Evolutionary conservation across 2,329 filamentous ascomycete genomes (phyloP), one percentile per base, ranked within the genome.

Genomic region (Dothidotthia symphoricarpi): DNA sequence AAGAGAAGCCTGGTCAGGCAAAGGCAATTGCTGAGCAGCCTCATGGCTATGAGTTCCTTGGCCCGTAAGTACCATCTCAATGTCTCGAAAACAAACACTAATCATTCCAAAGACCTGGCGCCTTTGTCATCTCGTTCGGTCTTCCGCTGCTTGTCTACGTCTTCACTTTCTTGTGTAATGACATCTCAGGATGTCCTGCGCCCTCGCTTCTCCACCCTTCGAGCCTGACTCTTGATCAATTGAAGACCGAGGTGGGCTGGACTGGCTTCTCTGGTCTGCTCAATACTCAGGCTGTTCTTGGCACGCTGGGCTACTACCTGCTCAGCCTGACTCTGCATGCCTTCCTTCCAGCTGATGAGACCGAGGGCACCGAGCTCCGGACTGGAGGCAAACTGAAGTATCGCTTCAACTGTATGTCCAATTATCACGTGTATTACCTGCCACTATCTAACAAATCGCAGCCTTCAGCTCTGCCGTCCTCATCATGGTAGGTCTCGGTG

Each of bases 141-240:
- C 80, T 96, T 1, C 91, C 91, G 0, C 44, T 89, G 28, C 76
- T 90, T 49, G 79, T 88, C 54, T 95, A 93, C 69, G 64, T 82
- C 55, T 84, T 91, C 61, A 77, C 83, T 31, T 95, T 96, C 62
- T 74, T 85, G 57, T 96, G 91, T 77, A 97, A 96, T 71, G 90
- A 97, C 66, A 74, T 94, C 48, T 85, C 88, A 7, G 91, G 93
- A 41, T 97, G 93, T 63, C 93, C 91, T 31, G 83, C 87, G 3
- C 88, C 90, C 3, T 88, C 86, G 3, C 75, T 91, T 7, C 76
- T 95, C 25, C 75, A 77, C 51, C 89, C 86, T 22, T 82, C 77
- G 39, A 85, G 79, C 7, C 70, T 95, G 43, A 82, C 82, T 28
- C 71, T 89, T 31, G 78, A 83, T 14, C 78, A 80, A 55, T 71